phyloP scores from a whole-genome alignment of 2,329 filamentous ascomycete species.

The Parafenestella ontariensis region DNA sequence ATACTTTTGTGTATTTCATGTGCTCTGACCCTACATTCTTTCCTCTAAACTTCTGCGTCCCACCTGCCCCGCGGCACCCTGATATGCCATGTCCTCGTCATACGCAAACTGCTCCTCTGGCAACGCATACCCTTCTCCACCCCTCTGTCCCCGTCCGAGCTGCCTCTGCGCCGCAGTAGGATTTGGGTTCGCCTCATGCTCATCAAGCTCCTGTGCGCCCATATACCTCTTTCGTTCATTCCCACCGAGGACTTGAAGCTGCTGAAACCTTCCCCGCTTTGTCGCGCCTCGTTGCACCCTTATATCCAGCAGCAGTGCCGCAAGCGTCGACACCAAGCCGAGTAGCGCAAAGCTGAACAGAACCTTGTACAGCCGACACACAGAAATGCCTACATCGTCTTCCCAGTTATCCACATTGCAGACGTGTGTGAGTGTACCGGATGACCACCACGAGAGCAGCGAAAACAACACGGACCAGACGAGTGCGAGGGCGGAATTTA shows the following conservation, averaged over 20 bases:
- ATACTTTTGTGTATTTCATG: neutral
- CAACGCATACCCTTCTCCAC: slow-evolving; percentile 49
- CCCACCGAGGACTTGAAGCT: slow-evolving; percentile 52
- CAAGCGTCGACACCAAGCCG: slow-evolving; percentile 56
- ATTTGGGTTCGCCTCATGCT: slow-evolving; percentile 35
- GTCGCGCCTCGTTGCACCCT: slow-evolving; percentile 52
- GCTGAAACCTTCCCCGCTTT: slow-evolving; percentile 57
- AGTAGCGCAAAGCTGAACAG: slow-evolving; percentile 64
- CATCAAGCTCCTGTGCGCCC: slow-evolving; percentile 4
- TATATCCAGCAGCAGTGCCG: slow-evolving; percentile 59
- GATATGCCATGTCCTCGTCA: slow-evolving; percentile 51
- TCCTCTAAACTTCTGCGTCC: slow-evolving; percentile 21
- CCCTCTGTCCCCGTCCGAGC: slow-evolving; percentile 10
- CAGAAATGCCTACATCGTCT: slow-evolving; percentile 61
- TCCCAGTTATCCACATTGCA: slow-evolving; percentile 62
- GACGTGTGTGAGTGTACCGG: slow-evolving; percentile 59
- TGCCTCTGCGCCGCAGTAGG: slow-evolving; percentile 16
- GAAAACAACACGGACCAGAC: slow-evolving; percentile 62
- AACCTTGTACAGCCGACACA: slow-evolving; percentile 66
- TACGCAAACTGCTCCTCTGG: slow-evolving; percentile 54
- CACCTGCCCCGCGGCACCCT: slow-evolving; percentile 38
- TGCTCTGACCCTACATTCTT: slow-evolving; percentile 9
- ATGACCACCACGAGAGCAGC: slow-evolving; percentile 62
- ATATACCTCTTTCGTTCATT: slow-evolving; percentile 32
- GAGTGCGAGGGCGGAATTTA: slow-evolving; percentile 58